Conservation (phyloP, 495 filamentous ascomycete genomes). For the Barbatosphaeria neglecta region DNA sequence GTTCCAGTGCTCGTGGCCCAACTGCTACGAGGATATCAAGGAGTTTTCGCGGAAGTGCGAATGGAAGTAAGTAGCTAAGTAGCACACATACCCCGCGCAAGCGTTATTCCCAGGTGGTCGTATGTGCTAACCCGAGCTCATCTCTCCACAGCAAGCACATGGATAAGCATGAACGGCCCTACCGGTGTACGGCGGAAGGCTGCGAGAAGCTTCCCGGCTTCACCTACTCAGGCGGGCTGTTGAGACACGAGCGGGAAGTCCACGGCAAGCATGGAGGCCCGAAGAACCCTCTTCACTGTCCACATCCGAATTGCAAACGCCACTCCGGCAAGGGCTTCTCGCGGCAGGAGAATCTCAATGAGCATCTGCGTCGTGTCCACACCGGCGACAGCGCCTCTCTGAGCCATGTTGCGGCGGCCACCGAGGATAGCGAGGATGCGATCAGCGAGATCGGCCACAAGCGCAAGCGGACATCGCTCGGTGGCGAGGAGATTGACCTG, state of each 20-base stretch:
- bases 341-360: constrained; percentile 75
- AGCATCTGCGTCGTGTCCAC: constrained; percentile 77
- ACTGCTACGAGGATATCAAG: constrained; percentile 43
- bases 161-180: constrained; percentile 92
- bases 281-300: constrained; percentile 67
- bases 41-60: constrained; percentile 76
- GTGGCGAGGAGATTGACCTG: constrained; percentile 14
- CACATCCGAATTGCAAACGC: constrained; percentile 68
- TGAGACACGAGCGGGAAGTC: constrained; percentile 83
- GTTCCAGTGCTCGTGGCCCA: constrained; percentile 54
- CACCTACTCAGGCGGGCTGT: constrained; percentile 80
- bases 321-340: constrained; percentile 69
- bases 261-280: constrained; percentile 78
- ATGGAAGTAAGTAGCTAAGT: constrained; percentile 79
- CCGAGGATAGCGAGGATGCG: constrained; percentile 19
- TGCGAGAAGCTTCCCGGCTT: constrained; percentile 89
- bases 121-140: constrained; percentile 5
- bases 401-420: constrained; percentile 6
- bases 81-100: background rate
- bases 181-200: constrained; percentile 61
- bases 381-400: constrained; percentile 23
- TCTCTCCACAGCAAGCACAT: constrained; percentile 64
- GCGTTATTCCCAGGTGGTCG: background rate
- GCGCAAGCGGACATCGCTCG: constrained; percentile 19
- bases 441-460: constrained; percentile 21